Percentiles rank a stretch among this genome's conserved stretches.
Evolutionary conservation across 768 basidiomycete species (phyloP).

Genomic region (Leucocoprinus leucothites): DNA sequence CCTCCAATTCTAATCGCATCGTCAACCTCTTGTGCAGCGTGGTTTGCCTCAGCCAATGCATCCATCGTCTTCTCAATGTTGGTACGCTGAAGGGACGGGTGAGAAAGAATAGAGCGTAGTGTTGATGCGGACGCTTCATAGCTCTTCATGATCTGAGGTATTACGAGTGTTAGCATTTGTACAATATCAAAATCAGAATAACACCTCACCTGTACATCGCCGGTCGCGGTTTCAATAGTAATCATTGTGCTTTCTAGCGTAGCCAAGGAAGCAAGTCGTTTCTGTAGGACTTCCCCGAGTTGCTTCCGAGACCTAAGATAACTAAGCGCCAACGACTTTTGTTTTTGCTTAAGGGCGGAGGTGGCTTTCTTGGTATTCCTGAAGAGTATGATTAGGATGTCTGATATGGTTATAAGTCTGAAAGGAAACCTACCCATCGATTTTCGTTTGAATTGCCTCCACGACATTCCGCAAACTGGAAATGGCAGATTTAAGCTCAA

Average conservation of each 20-base stretch:
- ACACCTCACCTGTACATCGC: constrained; percentile 72
- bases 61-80: constrained; percentile 86
- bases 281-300: constrained; percentile 71
- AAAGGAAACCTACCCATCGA: constrained; percentile 60
- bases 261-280: constrained; percentile 70
- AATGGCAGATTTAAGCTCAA: constrained; percentile 76
- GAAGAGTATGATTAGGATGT: not conserved
- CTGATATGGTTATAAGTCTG: not conserved
- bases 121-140: constrained; percentile 85
- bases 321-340: constrained; percentile 69
- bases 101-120: constrained; percentile 68
- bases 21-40: constrained; percentile 81
- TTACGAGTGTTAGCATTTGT: constrained; percentile 1
- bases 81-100: constrained; percentile 78
- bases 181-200: too few species aligned
- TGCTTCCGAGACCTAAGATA: constrained; percentile 81
- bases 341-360: constrained; percentile 61
- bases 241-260: constrained; percentile 76
- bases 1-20: constrained; percentile 69
- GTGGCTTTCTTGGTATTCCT: constrained; percentile 71
- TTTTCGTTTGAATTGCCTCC: constrained; percentile 61
- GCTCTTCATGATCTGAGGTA: constrained; percentile 71
- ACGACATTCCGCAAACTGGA: constrained; percentile 67
- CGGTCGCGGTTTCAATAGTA: constrained; percentile 85
- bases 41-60: constrained; percentile 77